A percentile compares a stretch with the other conserved stretches of the same genome.
These are phyloP conservation scores for Blastobotrys parvus DNA, from an alignment of 805 yeast genomes.

Conservation along the genomic window DNA sequence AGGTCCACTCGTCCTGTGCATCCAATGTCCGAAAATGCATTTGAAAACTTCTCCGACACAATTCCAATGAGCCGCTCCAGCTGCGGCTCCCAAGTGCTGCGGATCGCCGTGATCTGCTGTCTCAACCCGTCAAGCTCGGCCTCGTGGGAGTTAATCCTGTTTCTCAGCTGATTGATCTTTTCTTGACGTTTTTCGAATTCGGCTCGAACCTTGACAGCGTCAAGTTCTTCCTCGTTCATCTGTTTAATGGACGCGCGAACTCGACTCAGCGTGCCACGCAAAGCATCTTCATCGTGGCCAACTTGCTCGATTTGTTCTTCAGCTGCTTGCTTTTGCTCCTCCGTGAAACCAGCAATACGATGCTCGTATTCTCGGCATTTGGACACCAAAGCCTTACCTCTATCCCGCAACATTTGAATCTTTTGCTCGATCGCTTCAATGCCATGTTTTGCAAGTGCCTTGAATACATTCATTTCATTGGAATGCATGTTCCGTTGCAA, in stretches of 20 bases:
- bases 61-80: constrained; percentile 42
- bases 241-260: neutral
- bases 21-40: constrained; percentile 64
- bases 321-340: neutral
- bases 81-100: constrained; percentile 52
- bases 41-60: constrained; percentile 58
- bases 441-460: neutral
- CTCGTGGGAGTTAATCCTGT: neutral
- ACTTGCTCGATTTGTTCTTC: constrained; percentile 1
- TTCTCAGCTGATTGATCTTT: constrained; percentile 1
- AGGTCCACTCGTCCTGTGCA: constrained; percentile 77
- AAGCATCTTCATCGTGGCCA: neutral
- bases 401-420: neutral
- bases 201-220: neutral
- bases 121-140: constrained; percentile 2
- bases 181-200: neutral
- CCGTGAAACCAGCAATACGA: too few species aligned
- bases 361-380: too few species aligned
- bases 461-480: constrained; percentile 1
- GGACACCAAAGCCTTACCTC: neutral
- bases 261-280: neutral
- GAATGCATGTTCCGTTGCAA: neutral
- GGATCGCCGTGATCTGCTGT: constrained; percentile 23
- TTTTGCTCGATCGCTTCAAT: constrained; percentile 4
- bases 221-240: neutral